These are phyloP conservation scores for Myxozyma neotropica DNA, from an alignment of 805 yeast genomes.

Conservation along the genomic window DNA sequence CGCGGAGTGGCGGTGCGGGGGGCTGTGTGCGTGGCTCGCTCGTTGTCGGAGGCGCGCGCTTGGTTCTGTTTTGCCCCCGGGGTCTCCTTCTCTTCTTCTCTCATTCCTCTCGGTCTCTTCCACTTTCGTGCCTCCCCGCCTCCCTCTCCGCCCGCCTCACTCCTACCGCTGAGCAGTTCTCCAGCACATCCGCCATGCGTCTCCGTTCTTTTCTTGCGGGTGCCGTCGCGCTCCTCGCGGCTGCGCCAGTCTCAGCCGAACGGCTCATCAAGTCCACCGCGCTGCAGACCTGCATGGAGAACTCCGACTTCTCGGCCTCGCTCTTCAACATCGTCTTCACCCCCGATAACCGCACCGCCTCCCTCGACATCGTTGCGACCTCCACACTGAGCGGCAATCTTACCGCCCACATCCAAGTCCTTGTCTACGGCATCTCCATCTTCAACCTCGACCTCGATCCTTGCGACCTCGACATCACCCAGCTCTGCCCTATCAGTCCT, in stretches of 20 bases:
- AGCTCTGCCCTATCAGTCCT: constrained; percentile 79
- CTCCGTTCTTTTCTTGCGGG: not conserved
- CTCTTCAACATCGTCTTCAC: constrained; percentile 73
- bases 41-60: not conserved
- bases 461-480: constrained; percentile 60
- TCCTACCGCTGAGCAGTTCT: not conserved
- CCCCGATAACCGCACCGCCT: constrained; percentile 65
- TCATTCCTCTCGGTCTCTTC: not conserved
- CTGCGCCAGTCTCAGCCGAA: constrained; percentile 20
- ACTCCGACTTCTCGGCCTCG: constrained; percentile 84
- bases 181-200: constrained; percentile 3
- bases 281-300: constrained; percentile 86
- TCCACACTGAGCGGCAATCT: constrained; percentile 77
- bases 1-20: constrained; percentile 2
- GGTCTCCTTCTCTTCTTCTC: not conserved
- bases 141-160: not conserved
- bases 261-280: constrained; percentile 46
- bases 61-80: not conserved
- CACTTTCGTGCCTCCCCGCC: not conserved
- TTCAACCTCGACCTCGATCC: constrained; percentile 58
- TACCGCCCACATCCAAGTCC: constrained; percentile 62
- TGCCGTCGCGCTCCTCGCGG: constrained; percentile 8
- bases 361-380: constrained; percentile 71
- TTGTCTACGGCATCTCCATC: constrained; percentile 78
- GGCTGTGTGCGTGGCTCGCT: constrained; percentile 2